Evolutionary conservation across 2,329 filamentous ascomycete genomes (phyloP).

Genomic region (Thelonectria discophora): DNA sequence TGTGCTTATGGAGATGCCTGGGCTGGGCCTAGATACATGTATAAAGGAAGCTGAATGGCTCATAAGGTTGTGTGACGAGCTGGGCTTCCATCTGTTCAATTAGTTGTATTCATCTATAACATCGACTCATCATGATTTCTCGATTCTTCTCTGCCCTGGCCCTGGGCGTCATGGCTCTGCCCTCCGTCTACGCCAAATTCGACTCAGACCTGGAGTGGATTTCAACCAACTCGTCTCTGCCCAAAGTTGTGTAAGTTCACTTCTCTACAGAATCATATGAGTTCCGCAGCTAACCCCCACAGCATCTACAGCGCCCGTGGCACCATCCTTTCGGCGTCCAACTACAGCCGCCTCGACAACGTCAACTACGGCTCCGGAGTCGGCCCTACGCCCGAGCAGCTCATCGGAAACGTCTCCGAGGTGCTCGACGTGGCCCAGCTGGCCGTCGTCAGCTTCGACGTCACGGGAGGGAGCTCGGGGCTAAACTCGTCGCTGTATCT

Average conservation of each 20-base stretch:
- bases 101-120: too few species aligned
- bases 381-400: conserved; percentile 37
- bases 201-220: conserved; percentile 37
- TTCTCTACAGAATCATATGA: conserved; percentile 15
- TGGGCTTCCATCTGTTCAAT: neutral
- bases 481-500: conserved; percentile 46
- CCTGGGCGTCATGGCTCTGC: conserved; percentile 10
- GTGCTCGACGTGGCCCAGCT: conserved; percentile 46
- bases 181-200: conserved; percentile 12
- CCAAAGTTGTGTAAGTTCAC: conserved; percentile 41
- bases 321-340: conserved; percentile 48
- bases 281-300: too few species aligned
- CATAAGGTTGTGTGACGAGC: neutral
- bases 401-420: conserved; percentile 46
- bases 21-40: too few species aligned
- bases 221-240: conserved; percentile 37
- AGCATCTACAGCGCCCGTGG: conserved; percentile 38
- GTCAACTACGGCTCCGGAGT: conserved; percentile 43
- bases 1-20: too few species aligned
- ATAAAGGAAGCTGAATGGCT: too few species aligned
- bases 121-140: neutral
- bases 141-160: conserved; percentile 6
- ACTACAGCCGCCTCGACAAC: conserved; percentile 47
- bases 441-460: conserved; percentile 41
- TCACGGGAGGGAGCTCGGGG: conserved; percentile 41